Base-by-base conservation (phyloP, 345 rosid species). In the Acer yangbiense region DNA sequence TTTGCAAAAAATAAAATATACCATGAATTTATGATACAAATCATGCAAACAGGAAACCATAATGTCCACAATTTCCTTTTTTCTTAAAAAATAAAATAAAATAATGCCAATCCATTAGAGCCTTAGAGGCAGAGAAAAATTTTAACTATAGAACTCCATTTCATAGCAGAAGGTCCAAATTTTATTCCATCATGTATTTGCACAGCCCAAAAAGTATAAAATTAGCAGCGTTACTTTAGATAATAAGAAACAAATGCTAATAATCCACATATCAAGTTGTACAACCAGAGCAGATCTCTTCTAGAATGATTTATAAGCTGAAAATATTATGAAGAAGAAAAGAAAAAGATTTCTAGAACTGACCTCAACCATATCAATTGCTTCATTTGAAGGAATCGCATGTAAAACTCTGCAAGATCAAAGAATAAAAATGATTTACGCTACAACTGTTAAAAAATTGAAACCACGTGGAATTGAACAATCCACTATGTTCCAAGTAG, bases 341-440 rank as follows among this genome's bases (percentile, higher is more conserved):
- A 60, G n/a, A 65, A 60, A 60, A 60, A 48, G 25, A 14, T 20
- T 29, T 35, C 52, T 60, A 25, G 23, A 46, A 76, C 90, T 85
- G 73, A 92, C 93, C 93, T 92, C 97, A 35, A 92, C 97, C 21
- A 89, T 89, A 79, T 90, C 93, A 65, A 92, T 89, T 20, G 93
- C 97, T 89, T 96, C 99, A 35, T 89, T 93, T 43, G 98, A 84
- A 63, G 99, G 98, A 82, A 96, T 94, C 21, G 97, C 80, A 77
- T 88, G 94, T 39, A 91, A 87, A 66, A 92, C 98, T 83, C 99
- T 96, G 94, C 83, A 83, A 78, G 50, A 61, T 61, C 18, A 75
- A 79, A 76, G 41, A 29, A 41, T 50, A 82, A 46, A 52, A 13
- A 8, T 29, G 44, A 60, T 58, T 17, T 52, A 55, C 11, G 32